Percentiles rank a stretch among this genome's conserved stretches.
Conservation (phyloP, 2,329 filamentous ascomycete species). For the Botrytis fabae region DNA sequence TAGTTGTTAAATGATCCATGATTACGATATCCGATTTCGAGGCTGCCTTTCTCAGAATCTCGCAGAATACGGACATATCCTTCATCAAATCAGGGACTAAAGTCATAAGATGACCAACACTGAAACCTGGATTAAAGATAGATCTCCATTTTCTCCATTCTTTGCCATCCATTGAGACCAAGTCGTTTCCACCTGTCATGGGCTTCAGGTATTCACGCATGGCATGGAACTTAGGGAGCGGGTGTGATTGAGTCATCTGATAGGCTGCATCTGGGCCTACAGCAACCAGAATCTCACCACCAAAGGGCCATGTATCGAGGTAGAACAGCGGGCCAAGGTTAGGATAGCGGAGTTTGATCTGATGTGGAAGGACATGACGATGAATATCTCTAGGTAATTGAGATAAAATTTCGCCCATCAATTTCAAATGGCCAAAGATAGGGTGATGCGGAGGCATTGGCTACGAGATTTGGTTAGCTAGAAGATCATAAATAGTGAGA, state of each 20-base stretch:
- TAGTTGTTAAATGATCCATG: neutral
- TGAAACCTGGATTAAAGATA: neutral
- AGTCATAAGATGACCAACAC: neutral
- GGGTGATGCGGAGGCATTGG: neutral
- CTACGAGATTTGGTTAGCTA: neutral
- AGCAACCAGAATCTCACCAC: neutral
- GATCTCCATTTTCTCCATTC: conserved; percentile 4
- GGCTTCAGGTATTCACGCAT: neutral
- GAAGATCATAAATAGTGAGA: neutral
- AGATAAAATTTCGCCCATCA: neutral
- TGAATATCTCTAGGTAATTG: neutral
- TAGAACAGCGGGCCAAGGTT: conserved; percentile 5
- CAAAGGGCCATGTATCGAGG: neutral
- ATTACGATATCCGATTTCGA: neutral
- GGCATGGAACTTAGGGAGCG: neutral
- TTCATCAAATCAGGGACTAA: conserved; percentile 7
- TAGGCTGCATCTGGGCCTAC: neutral
- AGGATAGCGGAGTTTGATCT: neutral
- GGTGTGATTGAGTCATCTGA: conserved; percentile 1
- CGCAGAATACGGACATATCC: neutral
- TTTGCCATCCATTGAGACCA: conserved; percentile 3
- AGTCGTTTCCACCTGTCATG: neutral
- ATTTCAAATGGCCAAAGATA: neutral
- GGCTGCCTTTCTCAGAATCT: neutral
- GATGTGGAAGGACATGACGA: neutral